phyloP scores from a whole-genome alignment of 2,329 filamentous ascomycete species.

The Aphanocladium album region DNA sequence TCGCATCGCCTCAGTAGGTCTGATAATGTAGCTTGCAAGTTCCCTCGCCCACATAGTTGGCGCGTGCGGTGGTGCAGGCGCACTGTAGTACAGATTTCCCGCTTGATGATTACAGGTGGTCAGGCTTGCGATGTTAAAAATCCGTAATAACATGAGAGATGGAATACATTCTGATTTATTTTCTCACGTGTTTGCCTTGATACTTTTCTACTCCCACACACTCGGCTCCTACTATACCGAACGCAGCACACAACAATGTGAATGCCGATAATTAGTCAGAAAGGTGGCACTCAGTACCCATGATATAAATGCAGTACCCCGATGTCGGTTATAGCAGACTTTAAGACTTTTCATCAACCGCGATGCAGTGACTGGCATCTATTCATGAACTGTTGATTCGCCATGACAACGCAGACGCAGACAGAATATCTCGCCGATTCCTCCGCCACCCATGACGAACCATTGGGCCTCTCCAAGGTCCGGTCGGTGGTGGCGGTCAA shows the following conservation, averaged over 20 bases:
- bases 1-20: not conserved
- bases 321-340: not conserved
- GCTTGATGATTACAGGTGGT: too few relatives aligned
- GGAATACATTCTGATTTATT: too few relatives aligned
- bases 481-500: not conserved
- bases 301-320: not conserved
- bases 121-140: too few relatives aligned
- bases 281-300: not conserved
- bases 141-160: too few relatives aligned
- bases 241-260: not conserved
- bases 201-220: too few relatives aligned
- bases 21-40: not conserved
- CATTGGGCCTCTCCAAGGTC: not conserved
- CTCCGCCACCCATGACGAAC: not conserved
- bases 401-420: slow-evolving; percentile 5
- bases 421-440: not conserved
- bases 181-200: too few relatives aligned
- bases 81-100: too few relatives aligned
- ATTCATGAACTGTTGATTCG: not conserved
- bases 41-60: too few relatives aligned
- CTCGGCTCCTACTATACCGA: not conserved
- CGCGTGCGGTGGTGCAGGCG: too few relatives aligned
- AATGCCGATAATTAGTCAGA: not conserved
- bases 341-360: not conserved
- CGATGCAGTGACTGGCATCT: not conserved